A percentile compares a stretch with the other conserved stretches of the same genome.
These are phyloP conservation scores for Cronartium quercuum DNA, from an alignment of 1,284 basidiomycete genomes.

Conservation along the genomic window DNA sequence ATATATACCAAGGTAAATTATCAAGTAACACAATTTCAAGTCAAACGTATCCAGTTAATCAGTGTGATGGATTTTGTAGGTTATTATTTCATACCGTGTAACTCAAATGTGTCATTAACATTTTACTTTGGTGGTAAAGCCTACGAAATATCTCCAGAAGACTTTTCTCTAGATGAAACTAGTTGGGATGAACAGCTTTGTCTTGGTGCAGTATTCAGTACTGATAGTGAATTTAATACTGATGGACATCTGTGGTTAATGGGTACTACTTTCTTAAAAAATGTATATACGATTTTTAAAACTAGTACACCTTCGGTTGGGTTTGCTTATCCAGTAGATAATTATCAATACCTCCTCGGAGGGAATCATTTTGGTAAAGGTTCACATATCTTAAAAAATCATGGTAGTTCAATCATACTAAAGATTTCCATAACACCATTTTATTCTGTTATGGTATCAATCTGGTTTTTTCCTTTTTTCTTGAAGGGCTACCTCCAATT, in stretches of 20 bases:
- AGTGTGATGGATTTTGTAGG: not conserved
- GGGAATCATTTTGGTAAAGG: too few species aligned
- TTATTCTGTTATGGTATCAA: too few species aligned
- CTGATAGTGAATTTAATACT: conserved; percentile 1
- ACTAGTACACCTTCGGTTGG: conserved; percentile 7
- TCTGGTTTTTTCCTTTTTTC: too few species aligned
- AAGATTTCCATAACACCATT: too few species aligned
- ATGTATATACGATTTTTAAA: conserved; percentile 29
- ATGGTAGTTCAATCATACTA: too few species aligned
- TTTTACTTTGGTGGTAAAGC: conserved; percentile 13
- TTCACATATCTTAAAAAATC: too few species aligned
- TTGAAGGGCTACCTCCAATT: too few species aligned
- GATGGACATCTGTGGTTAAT: not conserved
- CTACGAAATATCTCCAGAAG: conserved; percentile 14
- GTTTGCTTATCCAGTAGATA: conserved; percentile 14
- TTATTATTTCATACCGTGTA: conserved; percentile 29
- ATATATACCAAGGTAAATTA: conserved; percentile 27
- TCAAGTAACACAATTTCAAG: conserved; percentile 45
- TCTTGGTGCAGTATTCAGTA: conserved; percentile 15
- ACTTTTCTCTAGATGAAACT: conserved; percentile 13
- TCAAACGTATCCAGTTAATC: conserved; percentile 43
- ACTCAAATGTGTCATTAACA: not conserved
- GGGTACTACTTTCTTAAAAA: conserved; percentile 13
- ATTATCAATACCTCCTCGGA: conserved; percentile 9
- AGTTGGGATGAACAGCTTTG: not conserved